Conservation (phyloP, 345 rosid species). For the Dimocarpus longan region DNA sequence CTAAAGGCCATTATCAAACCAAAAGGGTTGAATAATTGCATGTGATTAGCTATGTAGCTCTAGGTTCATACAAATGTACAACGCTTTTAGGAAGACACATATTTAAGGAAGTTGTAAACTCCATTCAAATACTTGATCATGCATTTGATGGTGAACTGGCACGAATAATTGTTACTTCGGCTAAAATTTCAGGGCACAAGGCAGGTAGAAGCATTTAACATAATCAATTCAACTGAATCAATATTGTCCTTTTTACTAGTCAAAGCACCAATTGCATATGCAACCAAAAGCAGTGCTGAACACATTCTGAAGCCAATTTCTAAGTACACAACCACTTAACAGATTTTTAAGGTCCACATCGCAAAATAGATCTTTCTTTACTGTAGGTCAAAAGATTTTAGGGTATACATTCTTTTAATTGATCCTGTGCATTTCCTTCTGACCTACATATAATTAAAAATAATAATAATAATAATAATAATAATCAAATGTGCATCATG, state of each 20-base stretch:
- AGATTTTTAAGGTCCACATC: not conserved
- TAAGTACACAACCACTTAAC: not conserved
- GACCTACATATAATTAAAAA: not conserved
- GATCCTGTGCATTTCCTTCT: not conserved
- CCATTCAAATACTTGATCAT: not conserved
- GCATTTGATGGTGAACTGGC: not conserved
- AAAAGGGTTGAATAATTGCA: not conserved
- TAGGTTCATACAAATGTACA: not conserved
- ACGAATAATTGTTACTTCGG: not conserved
- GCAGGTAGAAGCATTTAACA: not conserved
- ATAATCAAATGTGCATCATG: not conserved
- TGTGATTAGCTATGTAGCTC: not conserved
- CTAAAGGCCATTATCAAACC: constrained; percentile 1
- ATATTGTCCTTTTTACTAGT: not conserved
- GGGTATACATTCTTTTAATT: not conserved
- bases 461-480: not conserved
- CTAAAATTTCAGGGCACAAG: not conserved
- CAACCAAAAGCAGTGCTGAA: not conserved
- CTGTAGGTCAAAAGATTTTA: not conserved
- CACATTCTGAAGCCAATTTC: not conserved
- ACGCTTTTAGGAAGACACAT: not conserved
- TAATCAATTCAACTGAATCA: not conserved
- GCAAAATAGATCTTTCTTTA: not conserved
- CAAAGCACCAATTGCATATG: not conserved
- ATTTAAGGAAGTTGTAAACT: not conserved